Base-by-base conservation (phyloP, 768 basidiomycete species). In the Termitomyces sp. region DNA sequence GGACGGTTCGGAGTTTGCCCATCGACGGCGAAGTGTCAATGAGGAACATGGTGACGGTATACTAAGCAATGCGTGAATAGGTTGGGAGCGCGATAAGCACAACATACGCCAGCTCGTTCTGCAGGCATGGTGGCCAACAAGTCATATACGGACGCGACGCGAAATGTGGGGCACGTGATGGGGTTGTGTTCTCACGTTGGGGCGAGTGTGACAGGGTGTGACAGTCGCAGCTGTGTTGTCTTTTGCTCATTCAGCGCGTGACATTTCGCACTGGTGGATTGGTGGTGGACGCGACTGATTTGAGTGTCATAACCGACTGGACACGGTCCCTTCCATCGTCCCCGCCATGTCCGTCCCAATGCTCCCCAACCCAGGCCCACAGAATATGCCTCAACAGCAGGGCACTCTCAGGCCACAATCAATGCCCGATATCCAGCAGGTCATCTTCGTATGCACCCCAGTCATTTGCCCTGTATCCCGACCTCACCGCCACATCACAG, bases 11-110 rank as follows among this genome's bases (percentile, higher is more conserved):
- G 51, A 74, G 67, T 54, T 80, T 80, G 20, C 81, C 87, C 95
- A 97, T 98, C 44, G 93, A 86, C 55, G 87, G 81, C 13, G 92
- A 94, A 48, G 88, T 76, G 77, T 98, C 95, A 64, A 98, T 74
- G 65, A 96, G 81, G 68, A 94, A 97, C 82, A 93, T 87, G 22
- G 88, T 90, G 1, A 90, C 90, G 0, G 90, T 90, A 68, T 86
- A 92, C 92, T 93, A 66, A 0, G 33, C 9, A 26, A 18, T 12
- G 33, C 16, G 41, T 69, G 1, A 68, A 68, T 29, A n/a, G 67
- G 50, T 49, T 9, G 2, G 42, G 20, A 22, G 24, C 9, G 18
- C 31, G 22, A 8, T 37, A 49, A 39, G n/a, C 10, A 47, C 22
- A 29, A 72, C 84, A 54, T 73, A 91, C 90, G 41, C 91, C 91